Conservation (phyloP, 2,329 filamentous ascomycete species). For the Cladosporium sp. region DNA sequence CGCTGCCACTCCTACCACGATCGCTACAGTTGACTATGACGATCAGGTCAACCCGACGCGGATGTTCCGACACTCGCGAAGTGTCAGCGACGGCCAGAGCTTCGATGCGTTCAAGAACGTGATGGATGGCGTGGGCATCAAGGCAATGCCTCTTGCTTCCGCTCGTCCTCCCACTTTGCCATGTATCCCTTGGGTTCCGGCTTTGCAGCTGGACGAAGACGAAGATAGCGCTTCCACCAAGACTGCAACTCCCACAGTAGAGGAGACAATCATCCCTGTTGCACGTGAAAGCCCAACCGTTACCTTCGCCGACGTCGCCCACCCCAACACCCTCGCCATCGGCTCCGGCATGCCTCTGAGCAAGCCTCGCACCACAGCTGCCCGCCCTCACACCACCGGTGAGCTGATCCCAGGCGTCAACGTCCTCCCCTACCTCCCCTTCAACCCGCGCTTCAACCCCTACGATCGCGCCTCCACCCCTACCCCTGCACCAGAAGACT, state of each 20-base stretch:
- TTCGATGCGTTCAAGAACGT: conserved; percentile 11
- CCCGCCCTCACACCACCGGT: conserved; percentile 15
- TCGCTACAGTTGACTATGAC: background rate
- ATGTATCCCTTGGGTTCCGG: background rate
- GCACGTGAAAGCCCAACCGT: background rate
- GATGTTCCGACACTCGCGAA: background rate
- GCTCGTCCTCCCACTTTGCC: background rate
- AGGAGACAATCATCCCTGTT: background rate
- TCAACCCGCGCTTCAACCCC: conserved; percentile 8
- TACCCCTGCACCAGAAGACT: background rate
- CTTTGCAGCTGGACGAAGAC: background rate
- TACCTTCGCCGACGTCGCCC: background rate
- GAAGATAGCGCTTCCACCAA: background rate
- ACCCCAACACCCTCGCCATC: conserved; percentile 1
- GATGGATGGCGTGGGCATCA: conserved; percentile 6
- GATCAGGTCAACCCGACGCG: conserved; percentile 7
- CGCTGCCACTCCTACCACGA: background rate
- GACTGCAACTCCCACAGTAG: background rate
- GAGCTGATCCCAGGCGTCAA: background rate
- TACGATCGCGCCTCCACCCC: background rate
- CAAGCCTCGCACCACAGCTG: background rate
- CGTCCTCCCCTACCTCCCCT: conserved; percentile 7
- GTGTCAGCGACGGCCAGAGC: background rate
- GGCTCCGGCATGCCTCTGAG: background rate
- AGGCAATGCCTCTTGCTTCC: background rate